Evolutionary conservation across 257 asterid species (phyloP).

Genomic region (Jasminum sambac): DNA sequence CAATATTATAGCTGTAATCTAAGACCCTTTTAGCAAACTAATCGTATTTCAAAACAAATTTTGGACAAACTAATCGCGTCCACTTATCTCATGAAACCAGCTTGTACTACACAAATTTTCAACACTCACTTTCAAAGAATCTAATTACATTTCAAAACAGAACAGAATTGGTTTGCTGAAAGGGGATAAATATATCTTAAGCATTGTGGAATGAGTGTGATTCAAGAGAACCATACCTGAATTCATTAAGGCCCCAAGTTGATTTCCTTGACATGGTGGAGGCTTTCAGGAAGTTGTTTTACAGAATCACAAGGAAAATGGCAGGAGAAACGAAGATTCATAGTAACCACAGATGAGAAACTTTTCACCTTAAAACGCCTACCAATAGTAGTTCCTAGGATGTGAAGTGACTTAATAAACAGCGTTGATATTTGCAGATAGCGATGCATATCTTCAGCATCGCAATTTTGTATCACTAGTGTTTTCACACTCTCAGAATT

Average conservation of each 20-base stretch:
- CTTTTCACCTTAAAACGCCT: background rate
- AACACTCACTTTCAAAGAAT: too few relatives aligned
- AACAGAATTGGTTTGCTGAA: too few relatives aligned
- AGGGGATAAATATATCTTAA: background rate
- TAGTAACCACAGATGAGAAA: background rate
- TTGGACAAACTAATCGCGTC: too few relatives aligned
- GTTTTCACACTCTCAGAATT: background rate
- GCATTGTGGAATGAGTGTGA: background rate
- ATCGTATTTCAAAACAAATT: too few relatives aligned
- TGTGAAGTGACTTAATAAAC: background rate
- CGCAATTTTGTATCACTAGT: background rate
- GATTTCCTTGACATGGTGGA: slow-evolving; percentile 4
- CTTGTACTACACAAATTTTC: too few relatives aligned
- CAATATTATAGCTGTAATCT: background rate
- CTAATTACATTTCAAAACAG: too few relatives aligned
- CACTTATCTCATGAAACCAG: too few relatives aligned
- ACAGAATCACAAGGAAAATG: background rate
- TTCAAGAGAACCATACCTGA: background rate
- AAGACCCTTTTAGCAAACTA: too few relatives aligned
- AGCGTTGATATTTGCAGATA: background rate
- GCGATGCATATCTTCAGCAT: background rate
- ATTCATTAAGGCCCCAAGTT: slow-evolving; percentile 1
- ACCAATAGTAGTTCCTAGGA: background rate
- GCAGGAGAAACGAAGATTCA: background rate
- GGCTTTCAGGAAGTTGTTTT: background rate